phyloP scores from a whole-genome alignment of 2,329 filamentous ascomycete genomes.

The Cladobotryum protrusum region DNA sequence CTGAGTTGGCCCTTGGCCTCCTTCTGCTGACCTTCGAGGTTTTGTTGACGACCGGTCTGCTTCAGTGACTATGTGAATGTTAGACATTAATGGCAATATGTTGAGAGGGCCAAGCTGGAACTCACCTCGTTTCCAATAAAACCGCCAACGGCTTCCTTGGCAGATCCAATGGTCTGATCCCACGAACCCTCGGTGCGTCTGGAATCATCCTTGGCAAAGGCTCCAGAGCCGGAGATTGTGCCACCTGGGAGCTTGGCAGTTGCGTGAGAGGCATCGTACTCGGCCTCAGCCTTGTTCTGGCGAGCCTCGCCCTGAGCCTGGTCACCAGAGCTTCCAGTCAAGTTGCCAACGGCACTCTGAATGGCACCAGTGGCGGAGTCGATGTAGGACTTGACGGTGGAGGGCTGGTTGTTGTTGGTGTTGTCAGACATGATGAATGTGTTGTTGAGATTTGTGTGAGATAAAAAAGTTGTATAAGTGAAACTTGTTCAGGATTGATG shows the following conservation, averaged over 20 bases:
- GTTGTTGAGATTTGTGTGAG: neutral
- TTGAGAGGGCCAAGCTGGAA: neutral
- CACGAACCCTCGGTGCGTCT: conserved; percentile 67
- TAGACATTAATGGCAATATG: no score
- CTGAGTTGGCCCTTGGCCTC: conserved; percentile 77
- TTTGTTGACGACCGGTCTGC: conserved; percentile 68
- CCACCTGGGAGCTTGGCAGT: conserved; percentile 68
- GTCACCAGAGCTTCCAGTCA: conserved; percentile 68
- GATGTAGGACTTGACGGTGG: conserved; percentile 72
- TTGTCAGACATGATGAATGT: conserved; percentile 23
- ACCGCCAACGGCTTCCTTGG: conserved; percentile 75
- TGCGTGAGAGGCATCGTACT: conserved; percentile 70
- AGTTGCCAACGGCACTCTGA: conserved; percentile 63
- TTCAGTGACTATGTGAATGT: conserved; percentile 52
- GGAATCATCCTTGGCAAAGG: conserved; percentile 63
- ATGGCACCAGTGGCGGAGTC: conserved; percentile 67
- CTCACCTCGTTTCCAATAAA: conserved; percentile 65
- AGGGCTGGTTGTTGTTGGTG: conserved; percentile 37
- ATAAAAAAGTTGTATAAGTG: neutral
- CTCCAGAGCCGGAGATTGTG: conserved; percentile 63
- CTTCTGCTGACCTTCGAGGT: conserved; percentile 69
- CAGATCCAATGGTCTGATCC: conserved; percentile 84
- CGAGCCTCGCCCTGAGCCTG: conserved; percentile 58
- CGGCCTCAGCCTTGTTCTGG: conserved; percentile 57
- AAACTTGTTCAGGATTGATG: conserved; percentile 1